A percentile compares a stretch with the other conserved stretches of the same genome.
phyloP scores from a whole-genome alignment of 2,329 filamentous ascomycete genomes.

The Aspergillus sojae region DNA sequence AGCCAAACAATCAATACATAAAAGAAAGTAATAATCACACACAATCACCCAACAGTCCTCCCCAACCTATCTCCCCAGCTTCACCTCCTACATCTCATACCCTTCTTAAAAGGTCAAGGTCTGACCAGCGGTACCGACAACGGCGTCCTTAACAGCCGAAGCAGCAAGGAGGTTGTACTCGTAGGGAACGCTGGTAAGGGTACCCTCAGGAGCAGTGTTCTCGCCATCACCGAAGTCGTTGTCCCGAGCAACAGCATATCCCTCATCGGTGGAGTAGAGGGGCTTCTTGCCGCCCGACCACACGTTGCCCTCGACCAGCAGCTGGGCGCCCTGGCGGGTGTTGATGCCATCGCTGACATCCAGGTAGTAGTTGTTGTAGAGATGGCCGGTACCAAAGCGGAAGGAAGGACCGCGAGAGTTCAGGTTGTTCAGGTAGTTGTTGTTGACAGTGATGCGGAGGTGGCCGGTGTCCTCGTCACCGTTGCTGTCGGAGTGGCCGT shows the following conservation, averaged over 20 bases:
- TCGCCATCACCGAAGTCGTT: conserved; percentile 52
- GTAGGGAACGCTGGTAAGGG: conserved; percentile 58
- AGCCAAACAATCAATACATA: not conserved
- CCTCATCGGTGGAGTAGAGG: conserved; percentile 50
- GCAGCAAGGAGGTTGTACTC: conserved; percentile 57
- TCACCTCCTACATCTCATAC: not conserved
- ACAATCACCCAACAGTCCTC: not conserved
- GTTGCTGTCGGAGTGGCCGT: conserved; percentile 64
- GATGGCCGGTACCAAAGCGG: conserved; percentile 68
- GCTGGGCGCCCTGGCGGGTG: conserved; percentile 59
- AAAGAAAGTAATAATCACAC: not conserved
- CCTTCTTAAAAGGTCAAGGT: conserved; percentile 34
- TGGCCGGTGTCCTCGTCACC: conserved; percentile 61
- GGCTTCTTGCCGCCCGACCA: conserved; percentile 52
- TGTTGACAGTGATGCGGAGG: conserved; percentile 65
- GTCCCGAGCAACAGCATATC: conserved; percentile 48
- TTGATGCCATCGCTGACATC: conserved; percentile 57
- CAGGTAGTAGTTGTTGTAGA: conserved; percentile 58
- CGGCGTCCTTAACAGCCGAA: conserved; percentile 48
- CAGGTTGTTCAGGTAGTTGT: conserved; percentile 68
- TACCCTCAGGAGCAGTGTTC: conserved; percentile 55
- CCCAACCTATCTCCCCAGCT: not conserved
- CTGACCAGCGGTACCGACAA: conserved; percentile 41
- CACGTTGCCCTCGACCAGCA: conserved; percentile 60
- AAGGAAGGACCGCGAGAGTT: conserved; percentile 65